phyloP scores from a whole-genome alignment of 2,329 filamentous ascomycete species.

The Sordariomycetes sp. region DNA sequence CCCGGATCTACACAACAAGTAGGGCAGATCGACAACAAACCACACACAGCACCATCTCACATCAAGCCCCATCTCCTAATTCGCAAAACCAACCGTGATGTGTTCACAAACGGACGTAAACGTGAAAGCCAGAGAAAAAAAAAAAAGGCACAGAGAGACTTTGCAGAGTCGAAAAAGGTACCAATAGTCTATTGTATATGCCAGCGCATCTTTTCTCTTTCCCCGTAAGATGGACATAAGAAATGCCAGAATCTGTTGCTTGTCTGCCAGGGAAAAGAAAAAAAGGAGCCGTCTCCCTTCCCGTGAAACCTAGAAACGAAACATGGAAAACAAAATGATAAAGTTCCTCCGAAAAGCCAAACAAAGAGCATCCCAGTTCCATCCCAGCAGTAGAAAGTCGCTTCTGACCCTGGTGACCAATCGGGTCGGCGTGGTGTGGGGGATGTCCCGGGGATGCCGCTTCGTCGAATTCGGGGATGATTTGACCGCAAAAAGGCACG shows the following conservation, averaged over 20 bases:
- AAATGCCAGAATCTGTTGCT: neutral
- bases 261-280: neutral
- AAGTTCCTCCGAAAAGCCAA: neutral
- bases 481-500: neutral
- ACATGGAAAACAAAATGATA: neutral
- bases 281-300: neutral
- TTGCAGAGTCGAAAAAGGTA: neutral
- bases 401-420: neutral
- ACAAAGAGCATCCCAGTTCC: neutral
- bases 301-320: constrained; percentile 2
- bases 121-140: neutral
- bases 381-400: neutral
- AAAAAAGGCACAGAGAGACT: too few relatives aligned
- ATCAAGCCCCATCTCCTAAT: too few relatives aligned
- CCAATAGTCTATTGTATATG: neutral
- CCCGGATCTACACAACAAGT: too few relatives aligned
- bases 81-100: too few relatives aligned
- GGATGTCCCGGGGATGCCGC: neutral
- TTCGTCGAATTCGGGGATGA: neutral
- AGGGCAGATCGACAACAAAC: too few relatives aligned
- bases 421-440: neutral
- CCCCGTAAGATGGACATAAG: neutral
- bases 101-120: neutral
- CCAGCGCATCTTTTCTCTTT: neutral
- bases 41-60: too few relatives aligned